Conservation (phyloP, 257 asterid species). For the Ajuga chamaepitys region DNA sequence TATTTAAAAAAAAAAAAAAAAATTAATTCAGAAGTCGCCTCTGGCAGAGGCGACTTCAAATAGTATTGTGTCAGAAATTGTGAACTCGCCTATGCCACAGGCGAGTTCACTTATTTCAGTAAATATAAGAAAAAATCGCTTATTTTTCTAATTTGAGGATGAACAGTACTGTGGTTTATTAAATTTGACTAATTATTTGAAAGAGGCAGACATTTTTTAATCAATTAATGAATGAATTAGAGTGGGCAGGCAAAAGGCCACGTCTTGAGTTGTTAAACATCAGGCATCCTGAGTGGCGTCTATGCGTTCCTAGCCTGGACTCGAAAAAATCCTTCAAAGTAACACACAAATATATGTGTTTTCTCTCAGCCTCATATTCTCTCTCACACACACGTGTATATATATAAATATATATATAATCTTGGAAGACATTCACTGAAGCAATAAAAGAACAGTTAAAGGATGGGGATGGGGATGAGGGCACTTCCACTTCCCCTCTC, state of each 20-base stretch:
- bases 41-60: too few relatives aligned
- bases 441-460: too few relatives aligned
- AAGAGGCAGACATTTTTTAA: too few relatives aligned
- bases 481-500: constrained; percentile 38
- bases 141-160: too few relatives aligned
- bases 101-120: too few relatives aligned
- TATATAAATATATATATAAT: background rate
- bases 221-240: background rate
- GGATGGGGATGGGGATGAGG: constrained; percentile 48
- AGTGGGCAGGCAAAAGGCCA: constrained; percentile 31
- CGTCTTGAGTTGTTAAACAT: constrained; percentile 51
- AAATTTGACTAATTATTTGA: too few relatives aligned
- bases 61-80: background rate
- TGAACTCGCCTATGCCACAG: too few relatives aligned
- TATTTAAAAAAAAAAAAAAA: background rate
- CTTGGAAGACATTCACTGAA: background rate
- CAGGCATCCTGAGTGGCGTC: constrained; percentile 25
- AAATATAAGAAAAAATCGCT: too few relatives aligned
- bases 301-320: constrained; percentile 16
- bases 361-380: background rate
- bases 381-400: background rate
- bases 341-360: background rate
- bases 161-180: too few relatives aligned
- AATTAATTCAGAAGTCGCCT: too few relatives aligned
- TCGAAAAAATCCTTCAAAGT: background rate